Conservation (phyloP, 768 basidiomycete genomes). For the Russula virescens region DNA sequence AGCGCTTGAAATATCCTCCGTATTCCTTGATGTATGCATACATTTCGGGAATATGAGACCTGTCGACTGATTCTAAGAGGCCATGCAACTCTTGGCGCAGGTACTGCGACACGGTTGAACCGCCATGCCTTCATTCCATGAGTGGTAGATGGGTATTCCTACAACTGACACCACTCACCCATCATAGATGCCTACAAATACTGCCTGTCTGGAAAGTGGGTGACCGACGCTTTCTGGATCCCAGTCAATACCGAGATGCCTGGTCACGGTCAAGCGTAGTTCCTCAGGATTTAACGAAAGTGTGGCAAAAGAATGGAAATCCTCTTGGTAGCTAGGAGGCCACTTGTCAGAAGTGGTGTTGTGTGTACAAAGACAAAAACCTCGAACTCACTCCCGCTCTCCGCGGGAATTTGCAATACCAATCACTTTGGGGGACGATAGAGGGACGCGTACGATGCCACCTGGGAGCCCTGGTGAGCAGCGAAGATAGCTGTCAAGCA, state of each 20-base stretch:
- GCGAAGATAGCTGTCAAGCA: neutral
- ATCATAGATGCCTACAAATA: slow-evolving; percentile 89
- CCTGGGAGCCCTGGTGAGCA: slow-evolving; percentile 35
- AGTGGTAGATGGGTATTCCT: neutral
- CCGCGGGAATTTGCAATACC: slow-evolving; percentile 73
- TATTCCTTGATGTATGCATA: slow-evolving; percentile 70
- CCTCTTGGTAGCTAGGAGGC: slow-evolving; percentile 73
- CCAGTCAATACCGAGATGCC: slow-evolving; percentile 64
- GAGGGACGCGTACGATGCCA: slow-evolving; percentile 60
- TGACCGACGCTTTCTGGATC: slow-evolving; percentile 50
- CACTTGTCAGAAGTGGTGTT: slow-evolving; percentile 16
- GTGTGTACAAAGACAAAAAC: slow-evolving; percentile 3
- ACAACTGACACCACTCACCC: slow-evolving; percentile 48
- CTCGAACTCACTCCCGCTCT: slow-evolving; percentile 51
- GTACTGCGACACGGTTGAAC: slow-evolving; percentile 83
- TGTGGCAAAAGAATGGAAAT: slow-evolving; percentile 72
- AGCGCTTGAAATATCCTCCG: slow-evolving; percentile 90
- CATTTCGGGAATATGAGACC: slow-evolving; percentile 65
- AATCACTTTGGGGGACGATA: slow-evolving; percentile 72
- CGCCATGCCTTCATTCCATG: slow-evolving; percentile 67
- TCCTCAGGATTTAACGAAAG: slow-evolving; percentile 74
- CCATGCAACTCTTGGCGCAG: slow-evolving; percentile 81
- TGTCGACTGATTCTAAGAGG: slow-evolving; percentile 73
- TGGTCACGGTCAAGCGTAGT: slow-evolving; percentile 57
- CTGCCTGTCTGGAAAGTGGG: slow-evolving; percentile 62